phyloP scores from a whole-genome alignment of 1,139 yeast genomes.

The Blastobotrys petasosporus region DNA sequence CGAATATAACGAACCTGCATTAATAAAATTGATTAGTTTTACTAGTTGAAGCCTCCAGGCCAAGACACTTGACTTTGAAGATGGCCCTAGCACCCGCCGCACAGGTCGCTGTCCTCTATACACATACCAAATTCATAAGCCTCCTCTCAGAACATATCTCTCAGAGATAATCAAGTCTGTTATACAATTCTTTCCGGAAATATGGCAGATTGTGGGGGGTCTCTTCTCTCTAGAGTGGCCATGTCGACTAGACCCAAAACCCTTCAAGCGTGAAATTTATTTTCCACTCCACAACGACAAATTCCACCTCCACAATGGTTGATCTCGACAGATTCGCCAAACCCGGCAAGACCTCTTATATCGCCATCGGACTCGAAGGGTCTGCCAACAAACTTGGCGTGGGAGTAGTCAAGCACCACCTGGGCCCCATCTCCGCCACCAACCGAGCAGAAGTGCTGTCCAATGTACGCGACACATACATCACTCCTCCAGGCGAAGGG shows the following conservation, averaged over 20 bases:
- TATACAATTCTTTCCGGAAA: not conserved
- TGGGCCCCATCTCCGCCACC: slow-evolving; percentile 36
- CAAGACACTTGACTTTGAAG: no score
- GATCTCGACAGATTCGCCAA: slow-evolving; percentile 22
- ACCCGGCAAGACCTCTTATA: slow-evolving; percentile 26
- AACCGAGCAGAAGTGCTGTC: slow-evolving; percentile 73
- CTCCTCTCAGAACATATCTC: not conserved
- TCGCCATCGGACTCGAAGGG: slow-evolving; percentile 91
- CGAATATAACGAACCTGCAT: no score
- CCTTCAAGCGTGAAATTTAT: no score
- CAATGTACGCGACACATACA: slow-evolving; percentile 88
- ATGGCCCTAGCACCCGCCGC: no score
- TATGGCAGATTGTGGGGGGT: no score
- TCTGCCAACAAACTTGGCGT: slow-evolving; percentile 95
- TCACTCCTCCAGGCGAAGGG: slow-evolving; percentile 98
- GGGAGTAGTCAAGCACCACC: slow-evolving; percentile 73
- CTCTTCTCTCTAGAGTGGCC: no score
- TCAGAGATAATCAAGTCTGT: not conserved
- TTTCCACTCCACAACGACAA: no score
- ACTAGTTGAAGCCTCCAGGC: no score
- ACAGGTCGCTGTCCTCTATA: no score
- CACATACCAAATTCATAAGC: no score
- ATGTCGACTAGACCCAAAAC: no score
- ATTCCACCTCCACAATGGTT: slow-evolving; percentile 6
- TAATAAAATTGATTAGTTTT: no score